These are phyloP conservation scores for Ramularia collo-cygni DNA, from an alignment of 2,329 filamentous ascomycete species.

Conservation along the genomic window DNA sequence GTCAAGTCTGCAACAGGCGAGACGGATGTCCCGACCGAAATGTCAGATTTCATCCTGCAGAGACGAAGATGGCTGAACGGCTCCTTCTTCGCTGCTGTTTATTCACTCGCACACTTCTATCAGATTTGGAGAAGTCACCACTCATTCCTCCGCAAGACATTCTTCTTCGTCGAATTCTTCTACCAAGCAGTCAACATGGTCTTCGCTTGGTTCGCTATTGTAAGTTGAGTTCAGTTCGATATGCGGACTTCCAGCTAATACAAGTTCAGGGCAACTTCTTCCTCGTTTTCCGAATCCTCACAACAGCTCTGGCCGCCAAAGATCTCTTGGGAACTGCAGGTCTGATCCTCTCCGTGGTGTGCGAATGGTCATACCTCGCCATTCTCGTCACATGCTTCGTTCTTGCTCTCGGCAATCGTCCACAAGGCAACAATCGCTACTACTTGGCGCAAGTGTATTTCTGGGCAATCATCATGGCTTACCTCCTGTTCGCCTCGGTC, in stretches of 20 bases:
- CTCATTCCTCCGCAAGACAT: conserved; percentile 76
- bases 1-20: conserved; percentile 96
- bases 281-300: conserved; percentile 95
- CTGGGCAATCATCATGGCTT: conserved; percentile 94
- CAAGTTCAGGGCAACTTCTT: conserved; percentile 76
- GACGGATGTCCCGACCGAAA: conserved; percentile 90
- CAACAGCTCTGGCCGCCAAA: conserved; percentile 66
- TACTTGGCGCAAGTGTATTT: conserved; percentile 99
- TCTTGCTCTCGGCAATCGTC: conserved; percentile 85
- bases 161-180: conserved; percentile 85
- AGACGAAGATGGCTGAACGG: conserved; percentile 96
- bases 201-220: conserved; percentile 97
- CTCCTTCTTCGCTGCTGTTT: conserved; percentile 95
- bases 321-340: conserved; percentile 70
- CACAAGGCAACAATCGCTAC: conserved; percentile 84
- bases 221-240: conserved; percentile 26
- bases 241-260: conserved; percentile 4
- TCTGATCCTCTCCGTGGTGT: conserved; percentile 75
- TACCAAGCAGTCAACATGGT: conserved; percentile 97
- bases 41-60: conserved; percentile 92
- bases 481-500: conserved; percentile 88
- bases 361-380: conserved; percentile 92
- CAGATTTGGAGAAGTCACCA: conserved; percentile 93
- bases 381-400: conserved; percentile 94
- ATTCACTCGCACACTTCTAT: conserved; percentile 90